Evolutionary conservation across 139 green algal genomes (phyloP).

Genomic region (Chlamydomonas asymmetrica): DNA sequence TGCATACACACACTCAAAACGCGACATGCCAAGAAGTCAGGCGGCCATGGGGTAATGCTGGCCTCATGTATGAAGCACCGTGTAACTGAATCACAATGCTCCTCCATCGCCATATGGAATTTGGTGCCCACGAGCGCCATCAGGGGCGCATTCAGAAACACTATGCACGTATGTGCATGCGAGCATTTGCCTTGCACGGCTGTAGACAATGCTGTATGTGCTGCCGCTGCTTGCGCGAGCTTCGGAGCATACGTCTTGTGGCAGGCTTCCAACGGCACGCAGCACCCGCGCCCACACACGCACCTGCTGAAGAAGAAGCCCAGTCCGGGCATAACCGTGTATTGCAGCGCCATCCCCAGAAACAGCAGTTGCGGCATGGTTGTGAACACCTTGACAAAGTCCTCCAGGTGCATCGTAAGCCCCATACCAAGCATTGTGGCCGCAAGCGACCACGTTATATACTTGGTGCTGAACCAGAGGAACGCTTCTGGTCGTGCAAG

Average conservation of each 20-base stretch:
- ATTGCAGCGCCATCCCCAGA: conserved; percentile 68
- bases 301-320: conserved; percentile 57
- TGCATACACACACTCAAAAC: too few relatives aligned
- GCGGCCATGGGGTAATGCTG: neutral
- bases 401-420: conserved; percentile 54
- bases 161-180: neutral
- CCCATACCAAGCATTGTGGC: conserved; percentile 72
- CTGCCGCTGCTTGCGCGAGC: too few relatives aligned
- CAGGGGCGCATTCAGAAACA: too few relatives aligned
- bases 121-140: too few relatives aligned
- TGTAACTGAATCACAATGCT: neutral
- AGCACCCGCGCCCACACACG: conserved; percentile 7
- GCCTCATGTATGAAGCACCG: neutral
- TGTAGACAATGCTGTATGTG: too few relatives aligned
- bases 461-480: conserved; percentile 29
- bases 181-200: too few relatives aligned
- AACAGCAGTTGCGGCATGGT: conserved; percentile 51
- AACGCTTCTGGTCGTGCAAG: conserved; percentile 52
- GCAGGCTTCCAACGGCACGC: too few relatives aligned
- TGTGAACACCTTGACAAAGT: conserved; percentile 44
- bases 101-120: neutral
- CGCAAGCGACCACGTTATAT: conserved; percentile 15
- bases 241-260: too few relatives aligned
- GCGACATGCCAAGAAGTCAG: too few relatives aligned
- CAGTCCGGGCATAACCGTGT: conserved; percentile 77